Percentiles rank a stretch among this genome's conserved stretches.
phyloP scores from a whole-genome alignment of 306 rosid species.

The Cajanus cajan region DNA sequence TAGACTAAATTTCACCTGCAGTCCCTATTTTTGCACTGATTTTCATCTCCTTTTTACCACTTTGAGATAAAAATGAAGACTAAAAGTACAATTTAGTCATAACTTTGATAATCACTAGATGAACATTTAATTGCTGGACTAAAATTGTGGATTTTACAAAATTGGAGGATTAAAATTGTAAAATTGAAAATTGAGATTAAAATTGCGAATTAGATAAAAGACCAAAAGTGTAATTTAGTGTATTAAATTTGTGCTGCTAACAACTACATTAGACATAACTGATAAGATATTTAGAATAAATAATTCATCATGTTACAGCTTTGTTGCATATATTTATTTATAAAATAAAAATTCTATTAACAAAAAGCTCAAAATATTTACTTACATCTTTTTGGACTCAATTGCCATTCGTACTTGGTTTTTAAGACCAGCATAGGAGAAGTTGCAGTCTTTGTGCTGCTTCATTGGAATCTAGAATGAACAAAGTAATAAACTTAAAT shows the following conservation, averaged over 20 bases:
- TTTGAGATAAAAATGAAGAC: too few relatives aligned
- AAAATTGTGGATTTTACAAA: too few relatives aligned
- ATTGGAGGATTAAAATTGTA: too few relatives aligned
- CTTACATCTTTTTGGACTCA: conserved; percentile 83
- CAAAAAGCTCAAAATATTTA: conserved; percentile 23
- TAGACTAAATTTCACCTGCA: too few relatives aligned
- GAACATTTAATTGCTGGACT: too few relatives aligned
- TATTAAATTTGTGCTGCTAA: neutral
- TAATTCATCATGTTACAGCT: conserved; percentile 2
- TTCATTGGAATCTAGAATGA: conserved; percentile 78
- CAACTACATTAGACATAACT: conserved; percentile 10
- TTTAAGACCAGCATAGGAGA: conserved; percentile 95
- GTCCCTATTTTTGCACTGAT: too few relatives aligned
- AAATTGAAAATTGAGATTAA: too few relatives aligned
- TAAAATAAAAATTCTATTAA: conserved; percentile 9
- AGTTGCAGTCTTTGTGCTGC: conserved; percentile 98
- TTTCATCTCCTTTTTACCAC: too few relatives aligned
- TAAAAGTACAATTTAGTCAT: too few relatives aligned
- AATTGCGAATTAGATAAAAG: too few relatives aligned
- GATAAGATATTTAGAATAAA: neutral
- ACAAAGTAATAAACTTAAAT: conserved; percentile 30
- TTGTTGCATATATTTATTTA: neutral
- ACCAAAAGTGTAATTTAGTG: too few relatives aligned
- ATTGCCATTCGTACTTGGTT: conserved; percentile 96
- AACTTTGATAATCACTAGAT: too few relatives aligned